These are phyloP conservation scores for Telopea speciosissima DNA, from an alignment of 177 flowering plant genomes.

Conservation along the genomic window DNA sequence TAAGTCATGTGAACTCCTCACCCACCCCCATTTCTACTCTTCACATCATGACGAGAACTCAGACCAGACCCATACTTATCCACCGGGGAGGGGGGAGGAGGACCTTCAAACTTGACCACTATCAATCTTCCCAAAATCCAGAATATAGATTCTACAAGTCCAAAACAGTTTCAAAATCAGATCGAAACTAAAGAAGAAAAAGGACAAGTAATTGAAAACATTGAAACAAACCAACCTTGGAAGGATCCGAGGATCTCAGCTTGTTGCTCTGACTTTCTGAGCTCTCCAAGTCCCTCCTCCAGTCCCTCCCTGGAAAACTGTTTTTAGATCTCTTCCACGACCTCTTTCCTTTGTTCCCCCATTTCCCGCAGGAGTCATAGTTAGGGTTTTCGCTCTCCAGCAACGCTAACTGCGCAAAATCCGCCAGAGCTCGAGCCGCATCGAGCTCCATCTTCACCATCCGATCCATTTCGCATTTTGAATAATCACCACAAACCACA, in stretches of 20 bases:
- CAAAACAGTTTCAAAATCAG: background rate
- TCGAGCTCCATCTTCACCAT: slow-evolving; percentile 60
- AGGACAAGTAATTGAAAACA: background rate
- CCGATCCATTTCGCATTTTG: slow-evolving; percentile 26
- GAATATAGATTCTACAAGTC: too few relatives aligned
- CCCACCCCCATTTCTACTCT: background rate
- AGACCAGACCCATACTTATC: background rate
- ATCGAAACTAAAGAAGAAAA: background rate
- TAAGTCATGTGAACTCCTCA: too few relatives aligned
- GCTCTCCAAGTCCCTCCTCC: slow-evolving; percentile 15
- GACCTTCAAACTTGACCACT: background rate
- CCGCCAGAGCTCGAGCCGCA: slow-evolving; percentile 74
- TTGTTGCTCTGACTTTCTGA: background rate
- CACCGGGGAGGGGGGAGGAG: too few relatives aligned
- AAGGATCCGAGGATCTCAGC: slow-evolving; percentile 17
- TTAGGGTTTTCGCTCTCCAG: slow-evolving; percentile 16
- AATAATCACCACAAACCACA: background rate
- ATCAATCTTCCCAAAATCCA: background rate
- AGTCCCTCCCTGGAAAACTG: too few relatives aligned
- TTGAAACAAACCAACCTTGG: slow-evolving; percentile 14
- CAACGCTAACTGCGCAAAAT: slow-evolving; percentile 37
- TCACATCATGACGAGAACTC: background rate
- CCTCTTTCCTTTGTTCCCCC: slow-evolving; percentile 47
- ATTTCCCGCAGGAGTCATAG: slow-evolving; percentile 18
- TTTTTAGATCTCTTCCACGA: slow-evolving; percentile 33